Evolutionary conservation across 768 basidiomycete species (phyloP).

Genomic region (Phlegmacium glaucopus): DNA sequence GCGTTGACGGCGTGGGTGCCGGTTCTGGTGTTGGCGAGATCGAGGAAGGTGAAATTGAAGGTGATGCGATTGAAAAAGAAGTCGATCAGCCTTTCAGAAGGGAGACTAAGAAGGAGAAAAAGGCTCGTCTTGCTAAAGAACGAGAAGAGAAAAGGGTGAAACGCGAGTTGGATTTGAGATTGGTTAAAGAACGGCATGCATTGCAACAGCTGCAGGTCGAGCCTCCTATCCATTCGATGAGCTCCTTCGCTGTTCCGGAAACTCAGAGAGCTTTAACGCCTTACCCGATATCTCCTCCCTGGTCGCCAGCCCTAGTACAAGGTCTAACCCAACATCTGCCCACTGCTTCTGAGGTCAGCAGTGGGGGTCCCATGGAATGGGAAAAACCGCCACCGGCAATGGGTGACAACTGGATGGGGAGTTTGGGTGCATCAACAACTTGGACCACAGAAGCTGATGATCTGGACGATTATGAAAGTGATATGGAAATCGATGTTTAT

Average conservation of each 20-base stretch:
- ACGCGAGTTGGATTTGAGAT: slow-evolving; percentile 6
- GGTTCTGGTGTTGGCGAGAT: slow-evolving; percentile 40
- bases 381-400: too few relatives aligned
- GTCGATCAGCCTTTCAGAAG: slow-evolving; percentile 23
- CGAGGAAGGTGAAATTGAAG: slow-evolving; percentile 49
- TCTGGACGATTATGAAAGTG: slow-evolving; percentile 15
- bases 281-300: background rate
- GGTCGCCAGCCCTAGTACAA: background rate
- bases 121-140: slow-evolving; percentile 23
- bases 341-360: too few relatives aligned
- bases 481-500: slow-evolving; percentile 18
- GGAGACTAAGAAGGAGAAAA: slow-evolving; percentile 28
- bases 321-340: background rate
- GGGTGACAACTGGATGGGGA: too few relatives aligned
- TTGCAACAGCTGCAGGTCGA: slow-evolving; percentile 4
- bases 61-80: slow-evolving; percentile 32
- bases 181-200: background rate
- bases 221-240: background rate
- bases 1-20: slow-evolving; percentile 38
- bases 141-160: slow-evolving; percentile 21
- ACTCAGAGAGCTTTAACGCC: background rate
- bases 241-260: background rate
- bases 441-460: slow-evolving; percentile 10
- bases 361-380: too few relatives aligned
- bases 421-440: background rate